Evolutionary conservation across 352 stramenopile genomes (phyloP).

Genomic region (Phytophthora ramorum): DNA sequence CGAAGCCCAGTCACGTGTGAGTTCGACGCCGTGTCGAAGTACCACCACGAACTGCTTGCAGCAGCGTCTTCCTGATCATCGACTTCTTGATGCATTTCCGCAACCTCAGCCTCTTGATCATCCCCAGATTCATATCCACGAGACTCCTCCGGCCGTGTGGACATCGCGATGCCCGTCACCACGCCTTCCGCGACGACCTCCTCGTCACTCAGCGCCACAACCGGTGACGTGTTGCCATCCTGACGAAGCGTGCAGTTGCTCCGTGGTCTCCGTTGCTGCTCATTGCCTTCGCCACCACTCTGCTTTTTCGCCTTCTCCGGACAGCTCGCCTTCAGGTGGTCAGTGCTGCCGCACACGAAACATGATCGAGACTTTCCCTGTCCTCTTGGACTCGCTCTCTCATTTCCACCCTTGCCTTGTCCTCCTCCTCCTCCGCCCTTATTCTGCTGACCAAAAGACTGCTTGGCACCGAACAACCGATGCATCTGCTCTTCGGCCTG

Average conservation of each 20-base stretch:
- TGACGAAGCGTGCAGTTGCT: constrained; percentile 12
- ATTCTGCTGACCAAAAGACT: neutral
- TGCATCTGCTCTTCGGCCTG: constrained; percentile 1
- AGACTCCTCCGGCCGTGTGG: neutral
- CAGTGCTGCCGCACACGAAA: constrained; percentile 9
- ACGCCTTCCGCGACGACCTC: neutral
- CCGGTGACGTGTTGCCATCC: constrained; percentile 3
- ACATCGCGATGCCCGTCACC: neutral
- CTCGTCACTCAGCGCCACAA: neutral
- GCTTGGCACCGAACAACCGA: constrained; percentile 5
- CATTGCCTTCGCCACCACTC: neutral
- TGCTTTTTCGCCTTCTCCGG: constrained; percentile 5
- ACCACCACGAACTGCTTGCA: neutral
- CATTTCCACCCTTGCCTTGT: constrained; percentile 1
- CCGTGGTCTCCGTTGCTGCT: neutral
- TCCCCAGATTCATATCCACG: neutral
- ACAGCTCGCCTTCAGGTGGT: neutral
- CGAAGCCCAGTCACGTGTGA: constrained; percentile 4
- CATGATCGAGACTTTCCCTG: constrained; percentile 4
- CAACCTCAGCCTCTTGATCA: neutral
- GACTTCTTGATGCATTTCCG: neutral
- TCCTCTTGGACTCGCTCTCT: neutral
- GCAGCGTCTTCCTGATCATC: neutral
- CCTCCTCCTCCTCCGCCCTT: neutral
- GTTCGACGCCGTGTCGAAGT: constrained; percentile 12